A percentile compares a stretch with the other conserved stretches of the same genome.
Conservation (phyloP, 176 grass and related monocot genomes). For the Eleusine coracana region DNA sequence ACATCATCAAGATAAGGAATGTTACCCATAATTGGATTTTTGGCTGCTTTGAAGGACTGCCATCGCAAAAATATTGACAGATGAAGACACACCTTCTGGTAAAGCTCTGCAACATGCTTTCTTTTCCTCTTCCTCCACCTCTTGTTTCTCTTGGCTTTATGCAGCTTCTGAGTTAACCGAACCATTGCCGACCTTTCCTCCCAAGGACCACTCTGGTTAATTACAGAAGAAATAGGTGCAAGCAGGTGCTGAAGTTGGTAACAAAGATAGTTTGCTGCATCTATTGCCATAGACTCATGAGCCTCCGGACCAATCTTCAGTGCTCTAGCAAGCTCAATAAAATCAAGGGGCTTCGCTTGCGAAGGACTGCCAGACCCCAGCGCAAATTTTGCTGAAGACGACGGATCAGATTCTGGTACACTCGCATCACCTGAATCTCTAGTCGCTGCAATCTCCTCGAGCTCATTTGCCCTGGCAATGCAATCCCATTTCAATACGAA, state of each 20-base stretch:
- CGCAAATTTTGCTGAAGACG: slow-evolving; percentile 8
- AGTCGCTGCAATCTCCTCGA: slow-evolving; percentile 53
- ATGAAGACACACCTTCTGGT: slow-evolving; percentile 54
- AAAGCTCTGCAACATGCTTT: slow-evolving; percentile 59
- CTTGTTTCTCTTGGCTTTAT: slow-evolving; percentile 86
- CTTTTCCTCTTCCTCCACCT: slow-evolving; percentile 87
- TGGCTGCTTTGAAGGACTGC: not conserved
- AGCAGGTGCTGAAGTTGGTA: slow-evolving; percentile 62
- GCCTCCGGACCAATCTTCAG: slow-evolving; percentile 52
- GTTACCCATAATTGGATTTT: not conserved
- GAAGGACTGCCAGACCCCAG: slow-evolving; percentile 9
- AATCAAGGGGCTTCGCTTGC: slow-evolving; percentile 4
- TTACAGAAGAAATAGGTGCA: slow-evolving; percentile 50
- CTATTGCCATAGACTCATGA: slow-evolving; percentile 63
- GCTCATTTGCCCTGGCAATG: slow-evolving; percentile 62
- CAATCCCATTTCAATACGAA: not conserved
- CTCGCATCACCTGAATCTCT: slow-evolving; percentile 23
- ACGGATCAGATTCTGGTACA: slow-evolving; percentile 25
- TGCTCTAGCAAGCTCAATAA: slow-evolving; percentile 45
- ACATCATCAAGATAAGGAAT: slow-evolving; percentile 26
- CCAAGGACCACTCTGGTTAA: slow-evolving; percentile 52
- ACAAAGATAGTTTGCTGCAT: slow-evolving; percentile 67
- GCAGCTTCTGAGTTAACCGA: slow-evolving; percentile 74
- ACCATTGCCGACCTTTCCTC: slow-evolving; percentile 64
- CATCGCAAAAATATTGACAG: not conserved